Percentiles rank a stretch among this genome's conserved stretches.
Conservation (phyloP, 139 green algal genomes). For the Parachlorella kessleri region DNA sequence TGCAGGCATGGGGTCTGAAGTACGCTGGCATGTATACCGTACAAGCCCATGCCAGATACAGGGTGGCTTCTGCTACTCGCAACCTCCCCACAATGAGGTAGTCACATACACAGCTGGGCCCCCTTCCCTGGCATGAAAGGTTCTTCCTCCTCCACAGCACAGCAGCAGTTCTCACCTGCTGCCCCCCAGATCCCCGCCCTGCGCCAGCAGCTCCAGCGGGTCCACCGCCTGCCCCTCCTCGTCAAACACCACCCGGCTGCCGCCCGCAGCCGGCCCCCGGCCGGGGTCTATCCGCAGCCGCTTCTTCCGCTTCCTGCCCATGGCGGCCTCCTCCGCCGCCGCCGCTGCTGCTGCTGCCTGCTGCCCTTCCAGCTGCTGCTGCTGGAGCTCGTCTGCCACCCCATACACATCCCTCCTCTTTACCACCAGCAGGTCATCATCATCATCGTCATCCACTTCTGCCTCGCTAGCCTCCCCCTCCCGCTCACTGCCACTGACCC, state of each 20-base stretch:
- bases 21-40: too few relatives aligned
- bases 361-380: slow-evolving; percentile 6
- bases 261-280: slow-evolving; percentile 22
- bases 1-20: too few relatives aligned
- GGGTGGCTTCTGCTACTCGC: too few relatives aligned
- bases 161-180: too few relatives aligned
- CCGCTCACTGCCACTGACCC: slow-evolving; percentile 12
- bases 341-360: not conserved
- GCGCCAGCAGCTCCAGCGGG: slow-evolving; percentile 63
- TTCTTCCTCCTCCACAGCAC: too few relatives aligned
- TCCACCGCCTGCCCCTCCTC: slow-evolving; percentile 66
- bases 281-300: slow-evolving; percentile 61
- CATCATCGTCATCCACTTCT: slow-evolving; percentile 35
- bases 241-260: slow-evolving; percentile 77
- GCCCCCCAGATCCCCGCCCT: slow-evolving; percentile 6
- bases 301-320: slow-evolving; percentile 73
- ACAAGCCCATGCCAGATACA: too few relatives aligned
- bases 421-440: slow-evolving; percentile 54
- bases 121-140: too few relatives aligned
- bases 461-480: slow-evolving; percentile 9
- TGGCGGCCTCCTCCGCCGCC: not conserved
- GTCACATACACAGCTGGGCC: too few relatives aligned
- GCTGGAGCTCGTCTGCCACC: not conserved
- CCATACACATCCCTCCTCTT: slow-evolving; percentile 32
- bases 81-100: too few relatives aligned